Evolutionary conservation across 1,284 basidiomycete genomes (phyloP), one percentile per base, ranked within the genome.

Genomic region (Lignosus rhinocerotis): DNA sequence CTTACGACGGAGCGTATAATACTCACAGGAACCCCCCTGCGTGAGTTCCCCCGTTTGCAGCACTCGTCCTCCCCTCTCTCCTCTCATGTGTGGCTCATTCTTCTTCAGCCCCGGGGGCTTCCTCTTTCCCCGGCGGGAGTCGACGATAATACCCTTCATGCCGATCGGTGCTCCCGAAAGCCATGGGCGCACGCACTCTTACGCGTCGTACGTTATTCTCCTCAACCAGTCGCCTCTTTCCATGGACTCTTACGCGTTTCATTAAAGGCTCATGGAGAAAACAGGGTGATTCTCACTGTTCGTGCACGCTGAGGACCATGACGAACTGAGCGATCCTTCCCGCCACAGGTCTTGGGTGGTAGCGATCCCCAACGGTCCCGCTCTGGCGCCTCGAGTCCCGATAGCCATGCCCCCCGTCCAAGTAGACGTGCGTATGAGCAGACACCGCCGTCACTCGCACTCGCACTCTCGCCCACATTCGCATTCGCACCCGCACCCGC

Each of bases 91-190:
- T 42, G 58, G 25, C 33, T 38, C 39, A 16, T 50, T 31, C 16
- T 58, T 56, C 42, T 46, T 31, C 47, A 64, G 60, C 4, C 60
- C 60, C 0, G 47, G 51, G 31, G 59, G 59, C n/a, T 61, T 58
- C 30, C 48, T 14, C 32, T 34, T 21, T 45, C 45, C n/a, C 51
- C 62, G 25, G 25, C 25, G 25, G 25, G 25, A 25, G 25, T 25
- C 25, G 2, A 25, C 25, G 2, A 4, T 25, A 1, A 33, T 53
- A 46, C 63, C 63, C 5, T 64, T 64, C 51, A 64, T 64, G 63
- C 63, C 63, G 7, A 64, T 64, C 8, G 63, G 60, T 33, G 58
- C 56, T 11, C 58, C 60, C 8, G 54, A 39, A 25, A 25, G 25
- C 25, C 4, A 25, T 14, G 16, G n/a, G 3, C 25, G 17, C 42